Evolutionary conservation across 2,329 filamentous ascomycete genomes (phyloP).

Genomic region (Phyllosticta paracitricarpa): DNA sequence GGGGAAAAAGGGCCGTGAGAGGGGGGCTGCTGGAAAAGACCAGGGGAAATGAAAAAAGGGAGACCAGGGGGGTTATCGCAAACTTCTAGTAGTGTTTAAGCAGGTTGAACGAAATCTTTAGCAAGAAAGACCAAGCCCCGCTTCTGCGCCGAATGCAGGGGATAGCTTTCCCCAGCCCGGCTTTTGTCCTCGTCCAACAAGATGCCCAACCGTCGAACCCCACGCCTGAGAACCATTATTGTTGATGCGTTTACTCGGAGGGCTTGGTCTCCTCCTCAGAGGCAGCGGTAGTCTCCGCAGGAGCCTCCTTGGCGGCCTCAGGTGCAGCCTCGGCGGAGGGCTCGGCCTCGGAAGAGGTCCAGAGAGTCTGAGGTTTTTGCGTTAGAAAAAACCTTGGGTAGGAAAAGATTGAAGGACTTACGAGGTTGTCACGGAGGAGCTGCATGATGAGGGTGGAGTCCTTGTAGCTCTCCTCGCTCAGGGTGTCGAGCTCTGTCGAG

Average conservation of each 20-base stretch:
- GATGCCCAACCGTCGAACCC: constrained; percentile 9
- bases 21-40: neutral
- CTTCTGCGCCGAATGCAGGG: constrained; percentile 8
- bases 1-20: neutral
- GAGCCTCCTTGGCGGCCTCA: constrained; percentile 36
- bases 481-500: constrained; percentile 71
- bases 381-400: neutral
- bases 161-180: constrained; percentile 6
- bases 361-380: constrained; percentile 53
- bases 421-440: constrained; percentile 89
- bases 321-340: constrained; percentile 43
- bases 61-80: constrained; percentile 7
- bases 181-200: constrained; percentile 11
- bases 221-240: constrained; percentile 7
- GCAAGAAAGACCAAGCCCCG: constrained; percentile 11
- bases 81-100: constrained; percentile 11
- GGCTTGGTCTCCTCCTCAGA: constrained; percentile 10
- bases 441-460: constrained; percentile 99
- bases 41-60: constrained; percentile 4
- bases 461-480: constrained; percentile 96
- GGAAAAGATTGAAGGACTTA: neutral
- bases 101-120: constrained; percentile 12
- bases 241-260: constrained; percentile 8
- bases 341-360: constrained; percentile 88
- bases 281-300: constrained; percentile 35